These are phyloP conservation scores for Aquilaria agallochum DNA, from an alignment of 441 rosid genomes.

Conservation along the genomic window DNA sequence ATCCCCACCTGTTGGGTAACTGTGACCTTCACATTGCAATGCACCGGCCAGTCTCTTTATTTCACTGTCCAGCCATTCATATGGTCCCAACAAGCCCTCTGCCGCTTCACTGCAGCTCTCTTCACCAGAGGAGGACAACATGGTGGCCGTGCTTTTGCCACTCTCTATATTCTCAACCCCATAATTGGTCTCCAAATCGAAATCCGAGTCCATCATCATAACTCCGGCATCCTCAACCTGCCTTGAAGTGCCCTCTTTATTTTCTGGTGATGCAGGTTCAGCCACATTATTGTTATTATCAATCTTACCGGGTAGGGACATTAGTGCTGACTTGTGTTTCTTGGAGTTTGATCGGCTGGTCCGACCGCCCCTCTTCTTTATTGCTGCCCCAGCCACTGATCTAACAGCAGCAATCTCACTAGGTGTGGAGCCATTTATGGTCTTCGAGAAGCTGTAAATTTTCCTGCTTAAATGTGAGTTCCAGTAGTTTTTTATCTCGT, in stretches of 20 bases:
- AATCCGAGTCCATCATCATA: neutral
- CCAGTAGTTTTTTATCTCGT: slow-evolving; percentile 92
- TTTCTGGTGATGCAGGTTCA: slow-evolving; percentile 5
- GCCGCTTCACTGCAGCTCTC: slow-evolving; percentile 7
- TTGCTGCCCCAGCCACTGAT: slow-evolving; percentile 12
- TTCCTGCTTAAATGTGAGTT: slow-evolving; percentile 81
- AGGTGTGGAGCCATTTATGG: slow-evolving; percentile 6
- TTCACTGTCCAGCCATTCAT: slow-evolving; percentile 77
- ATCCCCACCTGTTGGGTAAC: slow-evolving; percentile 14
- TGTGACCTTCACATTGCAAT: slow-evolving; percentile 23
- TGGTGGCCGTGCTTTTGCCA: neutral
- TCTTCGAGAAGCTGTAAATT: slow-evolving; percentile 36
- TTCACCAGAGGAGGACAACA: neutral
- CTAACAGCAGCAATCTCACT: slow-evolving; percentile 12
- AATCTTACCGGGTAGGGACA: slow-evolving; percentile 13
- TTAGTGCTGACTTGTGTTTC: slow-evolving; percentile 31
- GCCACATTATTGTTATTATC: neutral
- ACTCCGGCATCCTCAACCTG: neutral
- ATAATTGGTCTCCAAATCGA: neutral
- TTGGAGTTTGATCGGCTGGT: slow-evolving; percentile 40
- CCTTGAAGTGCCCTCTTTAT: neutral
- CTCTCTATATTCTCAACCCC: neutral
- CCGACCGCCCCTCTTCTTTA: slow-evolving; percentile 32
- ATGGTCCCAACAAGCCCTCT: slow-evolving; percentile 46
- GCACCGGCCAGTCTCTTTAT: slow-evolving; percentile 42